phyloP scores from a whole-genome alignment of 768 basidiomycete genomes.

The Coprinopsis marcescibilis region DNA sequence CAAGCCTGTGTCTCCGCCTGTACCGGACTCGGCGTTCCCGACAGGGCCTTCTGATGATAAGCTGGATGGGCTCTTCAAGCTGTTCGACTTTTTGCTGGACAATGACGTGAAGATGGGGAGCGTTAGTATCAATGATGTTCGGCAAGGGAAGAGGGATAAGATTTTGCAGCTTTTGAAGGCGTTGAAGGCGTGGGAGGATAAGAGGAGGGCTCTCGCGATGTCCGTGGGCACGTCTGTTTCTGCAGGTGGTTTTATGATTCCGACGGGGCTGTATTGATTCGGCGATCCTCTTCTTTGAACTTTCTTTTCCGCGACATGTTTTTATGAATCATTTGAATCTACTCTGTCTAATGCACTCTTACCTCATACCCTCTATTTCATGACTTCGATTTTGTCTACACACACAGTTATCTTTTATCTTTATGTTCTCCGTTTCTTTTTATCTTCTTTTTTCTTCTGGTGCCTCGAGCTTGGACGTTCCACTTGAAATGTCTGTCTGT shows the following conservation, averaged over 20 bases:
- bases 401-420: background rate
- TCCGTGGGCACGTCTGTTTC: constrained; percentile 41
- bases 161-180: constrained; percentile 74
- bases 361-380: background rate
- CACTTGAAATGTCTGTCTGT: background rate
- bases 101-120: constrained; percentile 89
- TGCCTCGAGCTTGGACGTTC: background rate
- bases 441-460: constrained; percentile 4
- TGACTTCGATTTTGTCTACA: too few relatives aligned
- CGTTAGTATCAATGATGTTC: constrained; percentile 91
- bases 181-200: constrained; percentile 77
- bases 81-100: constrained; percentile 91
- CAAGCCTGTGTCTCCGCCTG: constrained; percentile 57
- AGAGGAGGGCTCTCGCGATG: constrained; percentile 48
- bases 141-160: constrained; percentile 76
- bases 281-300: background rate
- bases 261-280: constrained; percentile 10
- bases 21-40: constrained; percentile 78
- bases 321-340: background rate
- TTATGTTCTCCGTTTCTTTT: constrained; percentile 1
- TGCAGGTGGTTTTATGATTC: constrained; percentile 31
- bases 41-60: constrained; percentile 64
- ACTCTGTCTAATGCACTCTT: background rate
- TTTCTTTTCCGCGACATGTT: background rate
- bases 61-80: constrained; percentile 77